Percentiles rank a stretch among this genome's conserved stretches.
Conservation (phyloP, 2,329 filamentous ascomycete genomes). For the Fusarium begoniae region DNA sequence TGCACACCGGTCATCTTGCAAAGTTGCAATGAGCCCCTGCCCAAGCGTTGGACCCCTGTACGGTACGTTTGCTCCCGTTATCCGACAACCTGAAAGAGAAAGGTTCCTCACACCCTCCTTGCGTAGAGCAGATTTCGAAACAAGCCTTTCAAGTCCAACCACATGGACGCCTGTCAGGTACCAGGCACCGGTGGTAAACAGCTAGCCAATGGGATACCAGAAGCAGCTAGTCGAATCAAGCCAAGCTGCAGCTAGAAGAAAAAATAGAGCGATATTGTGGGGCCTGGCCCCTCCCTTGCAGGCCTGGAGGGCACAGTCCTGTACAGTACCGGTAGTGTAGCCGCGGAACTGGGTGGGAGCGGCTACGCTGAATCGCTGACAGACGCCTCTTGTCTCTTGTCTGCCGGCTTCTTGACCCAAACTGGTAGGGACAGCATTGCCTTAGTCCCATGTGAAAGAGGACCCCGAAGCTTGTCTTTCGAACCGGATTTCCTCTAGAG, state of each 20-base stretch:
- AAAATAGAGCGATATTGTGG: constrained; percentile 38
- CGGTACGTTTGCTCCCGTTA: constrained; percentile 2
- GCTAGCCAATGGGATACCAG: constrained; percentile 45
- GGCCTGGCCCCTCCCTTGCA: constrained; percentile 19
- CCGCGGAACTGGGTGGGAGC: constrained; percentile 21
- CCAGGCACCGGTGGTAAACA: constrained; percentile 47
- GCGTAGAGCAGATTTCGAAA: constrained; percentile 28
- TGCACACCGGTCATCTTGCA: constrained; percentile 12
- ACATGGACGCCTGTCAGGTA: constrained; percentile 55
- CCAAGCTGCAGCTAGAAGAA: constrained; percentile 40
- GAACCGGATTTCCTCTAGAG: constrained; percentile 2
- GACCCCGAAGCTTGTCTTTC: neutral
- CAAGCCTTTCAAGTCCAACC: constrained; percentile 51
- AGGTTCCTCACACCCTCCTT: constrained; percentile 17
- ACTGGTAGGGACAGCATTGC: constrained; percentile 7
- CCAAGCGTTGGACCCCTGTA: constrained; percentile 1
- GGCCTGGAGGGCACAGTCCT: neutral
- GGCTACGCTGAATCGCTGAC: constrained; percentile 32
- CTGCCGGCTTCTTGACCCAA: constrained; percentile 18
- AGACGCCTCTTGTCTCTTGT: constrained; percentile 27
- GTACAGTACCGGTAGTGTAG: constrained; percentile 11
- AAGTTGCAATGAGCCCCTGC: constrained; percentile 9
- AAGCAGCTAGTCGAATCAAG: constrained; percentile 7
- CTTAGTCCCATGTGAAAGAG: neutral
- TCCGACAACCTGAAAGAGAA: constrained; percentile 3